Conservation (phyloP, 2,329 filamentous ascomycete species). For the Ustulina deusta region DNA sequence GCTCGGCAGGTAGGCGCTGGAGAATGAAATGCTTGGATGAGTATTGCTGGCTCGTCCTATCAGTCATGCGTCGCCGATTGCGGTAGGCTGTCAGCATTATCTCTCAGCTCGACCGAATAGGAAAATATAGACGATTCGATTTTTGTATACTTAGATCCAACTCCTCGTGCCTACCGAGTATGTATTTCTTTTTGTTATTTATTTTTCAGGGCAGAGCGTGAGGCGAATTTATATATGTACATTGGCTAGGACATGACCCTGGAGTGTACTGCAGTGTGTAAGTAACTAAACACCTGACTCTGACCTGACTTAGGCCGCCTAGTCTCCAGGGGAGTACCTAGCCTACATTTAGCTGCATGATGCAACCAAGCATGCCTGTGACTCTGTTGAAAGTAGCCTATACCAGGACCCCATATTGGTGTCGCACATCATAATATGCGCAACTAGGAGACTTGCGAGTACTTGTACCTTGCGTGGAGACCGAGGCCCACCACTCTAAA, state of each 20-base stretch:
- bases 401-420: background rate
- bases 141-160: too few relatives aligned
- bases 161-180: background rate
- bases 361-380: slow-evolving; percentile 24
- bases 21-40: too few relatives aligned
- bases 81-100: background rate
- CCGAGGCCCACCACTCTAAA: slow-evolving; percentile 8
- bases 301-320: background rate
- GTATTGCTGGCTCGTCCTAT: background rate
- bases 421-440: background rate
- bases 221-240: background rate
- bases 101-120: background rate
- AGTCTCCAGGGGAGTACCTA: background rate
- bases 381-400: background rate
- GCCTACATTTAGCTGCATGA: slow-evolving; percentile 27
- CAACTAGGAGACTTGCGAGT: background rate
- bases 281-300: background rate
- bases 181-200: background rate
- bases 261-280: background rate
- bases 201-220: background rate
- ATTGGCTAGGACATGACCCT: background rate
- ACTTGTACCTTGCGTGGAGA: slow-evolving; percentile 13
- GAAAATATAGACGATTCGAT: too few relatives aligned
- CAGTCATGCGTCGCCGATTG: slow-evolving; percentile 7
- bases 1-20: slow-evolving; percentile 5